These are phyloP conservation scores for Thelephora ganbajun DNA, from an alignment of 768 basidiomycete species.

Conservation along the genomic window DNA sequence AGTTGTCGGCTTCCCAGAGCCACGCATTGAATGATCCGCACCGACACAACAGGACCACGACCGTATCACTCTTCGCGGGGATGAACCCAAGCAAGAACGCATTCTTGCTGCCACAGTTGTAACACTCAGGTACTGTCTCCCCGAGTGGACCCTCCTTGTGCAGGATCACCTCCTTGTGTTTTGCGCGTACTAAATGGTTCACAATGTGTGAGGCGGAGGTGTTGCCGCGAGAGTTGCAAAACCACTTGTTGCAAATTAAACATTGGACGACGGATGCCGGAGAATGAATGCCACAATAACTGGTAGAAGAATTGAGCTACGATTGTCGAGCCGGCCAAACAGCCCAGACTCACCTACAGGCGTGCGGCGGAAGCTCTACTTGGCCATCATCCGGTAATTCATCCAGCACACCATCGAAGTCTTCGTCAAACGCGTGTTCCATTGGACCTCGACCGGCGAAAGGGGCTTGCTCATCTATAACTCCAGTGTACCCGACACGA, in stretches of 20 bases:
- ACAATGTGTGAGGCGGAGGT: constrained; percentile 98
- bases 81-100: constrained; percentile 99
- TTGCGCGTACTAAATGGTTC: constrained; percentile 96
- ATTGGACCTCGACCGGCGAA: constrained; percentile 17
- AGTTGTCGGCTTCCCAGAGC: constrained; percentile 1
- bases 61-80: constrained; percentile 97
- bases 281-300: constrained; percentile 97
- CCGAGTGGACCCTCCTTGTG: constrained; percentile 93
- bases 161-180: constrained; percentile 96
- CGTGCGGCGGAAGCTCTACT: constrained; percentile 79
- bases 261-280: constrained; percentile 97
- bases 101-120: constrained; percentile 98
- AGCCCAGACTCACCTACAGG: constrained; percentile 66
- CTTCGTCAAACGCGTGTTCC: constrained; percentile 44
- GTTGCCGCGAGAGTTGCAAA: constrained; percentile 97
- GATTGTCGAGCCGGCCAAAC: neutral
- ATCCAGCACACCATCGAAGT: constrained; percentile 82
- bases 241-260: constrained; percentile 86
- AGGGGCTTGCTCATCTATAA: constrained; percentile 5
- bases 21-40: constrained; percentile 24
- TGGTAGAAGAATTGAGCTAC: constrained; percentile 18
- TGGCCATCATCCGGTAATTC: constrained; percentile 73
- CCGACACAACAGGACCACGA: constrained; percentile 95
- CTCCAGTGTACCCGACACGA: constrained; percentile 19
- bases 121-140: constrained; percentile 97